These are phyloP conservation scores for Physcomitrium patens DNA, from an alignment of 225 moss, liverwort and hornwort genomes.

Conservation along the genomic window DNA sequence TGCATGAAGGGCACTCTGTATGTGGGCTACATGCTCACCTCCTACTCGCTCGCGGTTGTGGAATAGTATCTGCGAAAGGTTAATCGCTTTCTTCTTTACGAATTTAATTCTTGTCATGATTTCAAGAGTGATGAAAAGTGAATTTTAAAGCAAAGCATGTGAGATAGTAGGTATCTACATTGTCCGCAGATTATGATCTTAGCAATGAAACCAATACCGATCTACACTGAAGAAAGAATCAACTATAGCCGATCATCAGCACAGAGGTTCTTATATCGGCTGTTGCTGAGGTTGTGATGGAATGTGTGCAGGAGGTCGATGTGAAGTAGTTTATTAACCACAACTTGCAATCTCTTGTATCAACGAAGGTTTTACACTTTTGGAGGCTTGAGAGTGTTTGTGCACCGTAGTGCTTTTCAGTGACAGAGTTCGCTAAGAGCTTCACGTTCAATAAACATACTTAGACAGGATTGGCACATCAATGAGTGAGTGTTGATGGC, in stretches of 20 bases:
- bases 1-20: conserved; percentile 65
- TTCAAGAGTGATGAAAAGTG: not conserved
- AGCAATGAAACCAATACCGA: no score
- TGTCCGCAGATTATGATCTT: not conserved
- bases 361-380: conserved; percentile 66
- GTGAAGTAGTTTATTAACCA: conserved; percentile 72
- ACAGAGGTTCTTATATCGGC: no score
- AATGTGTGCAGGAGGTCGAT: conserved; percentile 56
- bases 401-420: conserved; percentile 49
- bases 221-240: no score
- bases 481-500: not conserved
- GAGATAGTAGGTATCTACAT: not conserved
- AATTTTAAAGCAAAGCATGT: not conserved
- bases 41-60: conserved; percentile 76
- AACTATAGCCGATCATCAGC: no score
- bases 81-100: not conserved
- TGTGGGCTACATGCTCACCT: conserved; percentile 76
- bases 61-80: conserved; percentile 81
- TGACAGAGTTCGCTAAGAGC: not conserved
- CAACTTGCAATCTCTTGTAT: conserved; percentile 58
- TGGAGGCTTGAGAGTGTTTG: conserved; percentile 55
- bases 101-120: no score
- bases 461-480: not conserved
- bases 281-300: no score
- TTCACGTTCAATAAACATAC: not conserved